Base-by-base conservation (phyloP, 73 alveolate species). In the Paramecium biaurelia region DNA sequence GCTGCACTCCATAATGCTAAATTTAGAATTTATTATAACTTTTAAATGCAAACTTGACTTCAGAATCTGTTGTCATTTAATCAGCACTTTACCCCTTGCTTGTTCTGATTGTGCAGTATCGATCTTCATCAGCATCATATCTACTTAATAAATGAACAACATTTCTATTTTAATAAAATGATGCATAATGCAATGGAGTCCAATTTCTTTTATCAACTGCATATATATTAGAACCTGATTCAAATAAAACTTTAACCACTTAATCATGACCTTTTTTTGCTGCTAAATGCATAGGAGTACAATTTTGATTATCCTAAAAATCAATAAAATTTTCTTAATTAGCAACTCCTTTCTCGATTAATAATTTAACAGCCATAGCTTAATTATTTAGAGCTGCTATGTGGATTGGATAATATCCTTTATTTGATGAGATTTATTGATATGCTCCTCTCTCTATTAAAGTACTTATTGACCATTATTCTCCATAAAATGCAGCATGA, bases 361-460 rank as follows among this genome's bases (percentile, higher is more conserved):
- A 85, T 28, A 89, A 92, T 70, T 79, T 21, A 18, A 96, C 49
- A 5, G 92, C 94, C 15, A 67, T 76, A 7, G 94, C 92, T 23
- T 86, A 94, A 67, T 92, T 92, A 70, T 94, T 86, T 47, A 94
- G 49, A 11, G 98, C 98, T 21, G 98, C 98, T 1, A 96, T 94
- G 76, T 96, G 97, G 9, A 96, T 86, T 15, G 89, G 93, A 42
- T 12, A 86, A 34, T 86, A 67, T 14, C 93, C 89, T 76, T 63
- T 86, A 76, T 76, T 86, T 11, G 79, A 59, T 21, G 47, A 86
- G 47, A 45, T 67, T 42, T 63, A 43, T 9, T 87, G 86, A 68
- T 86, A 72, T 15, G 92, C 95, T 8, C 76, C 82, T 70, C 93
- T 15, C 42, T 86, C 63, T 12, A 92, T 49, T 21, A 92, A 92